Percentiles rank a stretch among this genome's conserved stretches.
phyloP scores from a whole-genome alignment of 2,329 filamentous ascomycete genomes.

The Talaromyces sp. region DNA sequence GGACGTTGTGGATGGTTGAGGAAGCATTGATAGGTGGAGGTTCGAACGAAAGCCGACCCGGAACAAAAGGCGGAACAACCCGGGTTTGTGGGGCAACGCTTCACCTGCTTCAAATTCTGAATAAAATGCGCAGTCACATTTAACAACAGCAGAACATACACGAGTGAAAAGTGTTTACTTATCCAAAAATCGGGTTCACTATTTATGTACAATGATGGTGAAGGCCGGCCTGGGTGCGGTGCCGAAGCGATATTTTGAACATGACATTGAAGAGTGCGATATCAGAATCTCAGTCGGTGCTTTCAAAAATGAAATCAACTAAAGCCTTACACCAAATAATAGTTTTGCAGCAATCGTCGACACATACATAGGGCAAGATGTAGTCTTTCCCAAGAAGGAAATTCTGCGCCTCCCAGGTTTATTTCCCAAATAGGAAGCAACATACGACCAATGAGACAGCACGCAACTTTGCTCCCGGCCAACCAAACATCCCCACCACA shows the following conservation, averaged over 20 bases:
- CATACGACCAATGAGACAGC: background rate
- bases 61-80: background rate
- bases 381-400: background rate
- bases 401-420: background rate
- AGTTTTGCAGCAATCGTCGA: background rate
- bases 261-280: background rate
- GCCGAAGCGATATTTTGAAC: too few species aligned
- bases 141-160: background rate
- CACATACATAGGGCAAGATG: background rate
- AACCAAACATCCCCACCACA: background rate
- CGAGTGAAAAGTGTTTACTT: background rate
- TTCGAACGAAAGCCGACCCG: background rate
- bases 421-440: background rate
- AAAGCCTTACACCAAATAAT: background rate
- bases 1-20: background rate
- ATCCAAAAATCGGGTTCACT: background rate
- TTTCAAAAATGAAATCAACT: too few species aligned
- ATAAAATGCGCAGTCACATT: background rate
- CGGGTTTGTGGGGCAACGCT: background rate
- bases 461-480: background rate
- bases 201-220: background rate
- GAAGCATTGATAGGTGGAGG: background rate
- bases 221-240: background rate
- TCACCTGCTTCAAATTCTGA: background rate
- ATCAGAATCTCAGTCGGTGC: too few species aligned